Percentiles rank a stretch among this genome's conserved stretches.
Evolutionary conservation across 148 eudicot genomes (phyloP).

Genomic region (Talinum fruticosum): DNA sequence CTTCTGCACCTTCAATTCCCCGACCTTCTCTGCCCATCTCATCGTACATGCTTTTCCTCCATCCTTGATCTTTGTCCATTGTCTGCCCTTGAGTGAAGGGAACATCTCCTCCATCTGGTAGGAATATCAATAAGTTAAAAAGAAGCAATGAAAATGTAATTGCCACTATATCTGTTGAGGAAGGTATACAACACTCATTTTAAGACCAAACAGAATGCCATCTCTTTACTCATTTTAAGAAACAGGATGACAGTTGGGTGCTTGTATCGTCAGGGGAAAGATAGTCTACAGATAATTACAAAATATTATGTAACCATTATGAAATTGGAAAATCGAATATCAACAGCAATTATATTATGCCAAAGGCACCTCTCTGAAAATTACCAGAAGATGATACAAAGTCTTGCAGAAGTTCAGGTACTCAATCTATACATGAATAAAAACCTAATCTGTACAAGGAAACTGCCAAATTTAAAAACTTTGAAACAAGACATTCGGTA

Average conservation of each 20-base stretch:
- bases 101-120: slow-evolving; percentile 46
- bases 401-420: background rate
- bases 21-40: slow-evolving; percentile 34
- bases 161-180: too few relatives aligned
- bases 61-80: slow-evolving; percentile 32
- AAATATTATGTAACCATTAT: background rate
- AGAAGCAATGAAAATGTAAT: too few relatives aligned
- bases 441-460: background rate
- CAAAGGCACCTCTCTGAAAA: background rate
- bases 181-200: background rate
- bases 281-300: background rate
- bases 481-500: slow-evolving; percentile 1
- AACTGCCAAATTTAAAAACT: background rate
- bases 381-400: background rate
- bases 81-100: slow-evolving; percentile 37
- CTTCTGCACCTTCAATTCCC: slow-evolving; percentile 35
- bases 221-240: background rate
- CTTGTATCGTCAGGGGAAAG: background rate
- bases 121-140: slow-evolving; percentile 14
- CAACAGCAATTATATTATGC: background rate
- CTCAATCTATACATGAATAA: background rate
- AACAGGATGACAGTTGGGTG: background rate
- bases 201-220: background rate
- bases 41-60: slow-evolving; percentile 40
- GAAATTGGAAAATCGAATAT: too few relatives aligned